Conservation (phyloP, 148 eudicot species). For the Rhododendron ferrugineum region DNA sequence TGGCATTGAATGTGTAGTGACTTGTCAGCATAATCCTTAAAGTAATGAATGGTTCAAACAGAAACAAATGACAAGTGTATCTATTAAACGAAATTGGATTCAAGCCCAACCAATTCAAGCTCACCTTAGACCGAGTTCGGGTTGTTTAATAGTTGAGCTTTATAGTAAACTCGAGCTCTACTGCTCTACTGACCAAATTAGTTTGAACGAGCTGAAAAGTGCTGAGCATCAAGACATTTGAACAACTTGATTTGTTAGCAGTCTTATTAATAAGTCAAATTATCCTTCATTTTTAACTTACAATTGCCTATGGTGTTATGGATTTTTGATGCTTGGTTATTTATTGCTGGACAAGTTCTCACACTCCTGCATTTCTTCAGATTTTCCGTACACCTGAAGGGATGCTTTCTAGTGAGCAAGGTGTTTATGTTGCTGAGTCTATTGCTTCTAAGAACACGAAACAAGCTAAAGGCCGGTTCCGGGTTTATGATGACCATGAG, state of each 20-base stretch:
- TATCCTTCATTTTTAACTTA: background rate
- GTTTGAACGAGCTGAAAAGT: background rate
- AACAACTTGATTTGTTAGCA: background rate
- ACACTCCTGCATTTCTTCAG: constrained; percentile 26
- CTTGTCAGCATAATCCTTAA: background rate
- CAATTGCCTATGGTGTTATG: background rate
- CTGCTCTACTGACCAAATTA: background rate
- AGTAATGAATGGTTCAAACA: background rate
- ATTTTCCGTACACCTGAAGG: constrained; percentile 92
- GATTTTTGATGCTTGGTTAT: background rate
- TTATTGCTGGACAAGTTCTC: background rate
- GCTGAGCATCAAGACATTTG: background rate
- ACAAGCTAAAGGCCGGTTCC: constrained; percentile 51
- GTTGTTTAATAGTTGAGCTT: background rate
- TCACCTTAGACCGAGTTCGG: background rate
- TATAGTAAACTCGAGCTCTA: background rate
- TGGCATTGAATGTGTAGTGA: background rate
- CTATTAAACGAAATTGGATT: background rate
- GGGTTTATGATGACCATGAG: constrained; percentile 42
- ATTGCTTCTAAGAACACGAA: constrained; percentile 48
- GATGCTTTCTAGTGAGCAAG: constrained; percentile 83
- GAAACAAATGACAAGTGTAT: background rate
- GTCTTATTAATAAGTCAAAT: background rate
- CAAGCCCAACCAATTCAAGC: background rate
- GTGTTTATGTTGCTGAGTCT: constrained; percentile 76